Base-by-base conservation (phyloP, 768 basidiomycete genomes). In the Trametes sanguinea region DNA sequence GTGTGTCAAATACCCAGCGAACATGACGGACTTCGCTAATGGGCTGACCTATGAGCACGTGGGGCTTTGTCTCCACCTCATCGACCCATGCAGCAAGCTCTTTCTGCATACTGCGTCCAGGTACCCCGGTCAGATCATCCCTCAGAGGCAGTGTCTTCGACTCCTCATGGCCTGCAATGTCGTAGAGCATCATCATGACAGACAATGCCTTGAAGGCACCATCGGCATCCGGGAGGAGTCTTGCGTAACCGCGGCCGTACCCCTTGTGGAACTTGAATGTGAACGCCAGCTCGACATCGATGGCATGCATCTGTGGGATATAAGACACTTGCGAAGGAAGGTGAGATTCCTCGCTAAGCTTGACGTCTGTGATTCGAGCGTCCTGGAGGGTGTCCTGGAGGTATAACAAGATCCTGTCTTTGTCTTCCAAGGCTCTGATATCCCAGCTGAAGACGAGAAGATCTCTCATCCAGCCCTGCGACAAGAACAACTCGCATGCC, bases 21-120 rank as follows among this genome's bases (percentile, higher is more conserved):
- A 14, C 8, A 13, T 6, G 3, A 32, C 14, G 45, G 4, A 0
- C 22, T 0, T 7, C 56, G 29, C 22, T 14, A 16, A 27, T 14
- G 13, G 5, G 2, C 76, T 48, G 27, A 79, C 78, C 67, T 45
- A 81, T 75, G 13, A 81, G 47, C 4, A 79, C 79, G 43, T 77
- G 65, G 0, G 78, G 80, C 54, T 77, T 58, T 6, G 64, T 60
- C 60, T 81, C 79, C 30, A 81, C 73, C 7, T 75, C 70, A 0
- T 68, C 65, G 11, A 74, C 74, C 39, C 77, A 72, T 17, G 71
- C 69, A 2, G 70, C 68, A 22, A 70, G 67, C 22, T 63, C 62
- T 16, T 57, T 10, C 17, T 58, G 57, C 52, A 81, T 76, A 53
- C 76, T 73, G 10, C 64, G 66, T 9, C 59, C 50, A 8, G 48